Evolutionary conservation across 352 stramenopile species (phyloP), one percentile per base, ranked within the genome.

Genomic region (Phytophthora sp.): DNA sequence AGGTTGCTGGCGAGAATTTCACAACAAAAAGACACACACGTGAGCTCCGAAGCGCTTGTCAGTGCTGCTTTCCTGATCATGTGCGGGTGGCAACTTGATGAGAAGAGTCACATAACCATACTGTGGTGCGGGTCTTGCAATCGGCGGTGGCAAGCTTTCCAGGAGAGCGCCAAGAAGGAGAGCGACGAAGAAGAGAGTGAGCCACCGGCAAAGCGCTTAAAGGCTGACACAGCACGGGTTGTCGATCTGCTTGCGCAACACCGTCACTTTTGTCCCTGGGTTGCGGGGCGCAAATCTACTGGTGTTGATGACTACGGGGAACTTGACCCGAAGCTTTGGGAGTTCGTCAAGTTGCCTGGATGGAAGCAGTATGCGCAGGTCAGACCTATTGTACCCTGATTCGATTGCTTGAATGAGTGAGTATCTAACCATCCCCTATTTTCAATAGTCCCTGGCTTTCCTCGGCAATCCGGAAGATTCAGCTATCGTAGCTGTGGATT

Each of bases 251-350:
- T 72, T 36, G 64, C 59, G 3, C 66, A 80, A 26, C 82, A 91
- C 39, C 82, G 82, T 23, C 75, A 76, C 55, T 91, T 89, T 63
- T 91, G 82, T 53, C 80, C 82, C 15, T 89, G 80, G 82, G 59
- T 89, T 29, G 27, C 60, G 7, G 57, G 9, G 3, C 57, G 58
- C 9, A 63, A 72, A 27, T 59, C 57, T 13, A 53, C 42, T 41
- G 54, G 47, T 39, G 49, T 67, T 12, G 53, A 66, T 29, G 57
- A 71, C 16, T 68, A 70, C 15, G 53, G 59, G 11, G 63, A 74
- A 29, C 67, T 66, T 41, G 55, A 64, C 47, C 38, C 57, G 3
- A 66, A 66, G 39, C 24, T 75, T 24, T 71, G 58, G 55, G 50
- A 69, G 11, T 76, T 74, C 26, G 47, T 68, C 20, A 73, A 67